phyloP scores from a whole-genome alignment of 805 yeast species.

The Myxozyma lipomycoides region DNA sequence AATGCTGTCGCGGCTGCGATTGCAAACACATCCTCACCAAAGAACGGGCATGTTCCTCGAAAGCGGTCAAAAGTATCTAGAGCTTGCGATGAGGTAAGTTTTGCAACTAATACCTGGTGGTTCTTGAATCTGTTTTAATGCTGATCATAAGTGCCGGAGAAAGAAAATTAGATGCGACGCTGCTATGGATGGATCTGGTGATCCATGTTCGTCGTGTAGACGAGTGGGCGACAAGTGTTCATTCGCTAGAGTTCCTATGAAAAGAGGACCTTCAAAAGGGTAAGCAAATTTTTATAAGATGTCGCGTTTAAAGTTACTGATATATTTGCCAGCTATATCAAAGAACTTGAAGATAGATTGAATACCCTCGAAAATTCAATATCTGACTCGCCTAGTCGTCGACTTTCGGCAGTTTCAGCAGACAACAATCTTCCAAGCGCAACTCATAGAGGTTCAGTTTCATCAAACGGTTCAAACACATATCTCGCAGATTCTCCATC shows the following conservation, averaged over 20 bases:
- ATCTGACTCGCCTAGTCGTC: conserved; percentile 6
- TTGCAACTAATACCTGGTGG: not conserved
- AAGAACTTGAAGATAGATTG: conserved; percentile 32
- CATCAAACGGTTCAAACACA: conserved; percentile 11
- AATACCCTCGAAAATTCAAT: conserved; percentile 28
- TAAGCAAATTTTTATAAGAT: too few relatives aligned
- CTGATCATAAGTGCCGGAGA: conserved; percentile 38
- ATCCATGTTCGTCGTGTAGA: conserved; percentile 50
- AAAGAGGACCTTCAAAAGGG: conserved; percentile 61
- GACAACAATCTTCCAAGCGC: conserved; percentile 2
- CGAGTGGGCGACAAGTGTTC: conserved; percentile 52
- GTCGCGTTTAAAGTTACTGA: not conserved
- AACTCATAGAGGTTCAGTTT: conserved; percentile 7
- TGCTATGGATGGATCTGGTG: conserved; percentile 32
- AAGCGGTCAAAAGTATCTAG: conserved; percentile 54
- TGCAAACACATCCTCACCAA: not conserved
- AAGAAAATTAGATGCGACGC: conserved; percentile 45
- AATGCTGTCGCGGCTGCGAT: conserved; percentile 5
- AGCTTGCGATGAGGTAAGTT: conserved; percentile 49
- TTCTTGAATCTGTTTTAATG: conserved; percentile 1
- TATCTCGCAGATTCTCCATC: conserved; percentile 18
- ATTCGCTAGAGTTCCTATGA: conserved; percentile 54
- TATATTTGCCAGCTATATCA: conserved; percentile 20
- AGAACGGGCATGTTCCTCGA: conserved; percentile 34
- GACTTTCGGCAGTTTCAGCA: conserved; percentile 1